These are phyloP conservation scores for Hymenochaete sp. DNA, from an alignment of 1,284 basidiomycete species.

Conservation along the genomic window DNA sequence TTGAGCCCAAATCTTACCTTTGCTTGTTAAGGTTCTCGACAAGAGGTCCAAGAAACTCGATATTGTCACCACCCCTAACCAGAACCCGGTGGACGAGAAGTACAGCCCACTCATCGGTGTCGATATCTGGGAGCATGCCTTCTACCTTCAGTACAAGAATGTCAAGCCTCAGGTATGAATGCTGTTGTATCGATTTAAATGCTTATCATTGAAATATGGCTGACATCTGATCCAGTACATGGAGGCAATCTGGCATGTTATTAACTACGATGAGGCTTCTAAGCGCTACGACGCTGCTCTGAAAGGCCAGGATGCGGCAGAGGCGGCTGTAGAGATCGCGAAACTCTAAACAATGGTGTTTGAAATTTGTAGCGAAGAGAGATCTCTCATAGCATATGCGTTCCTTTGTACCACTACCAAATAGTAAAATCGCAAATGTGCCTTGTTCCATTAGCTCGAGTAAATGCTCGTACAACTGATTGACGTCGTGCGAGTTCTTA, in stretches of 20 bases:
- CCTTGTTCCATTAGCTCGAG: too few species aligned
- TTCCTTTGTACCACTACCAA: too few species aligned
- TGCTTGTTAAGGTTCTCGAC: constrained; percentile 50
- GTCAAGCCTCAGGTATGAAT: constrained; percentile 56
- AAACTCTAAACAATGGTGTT: constrained; percentile 8
- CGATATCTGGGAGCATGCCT: constrained; percentile 82
- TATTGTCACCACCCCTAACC: constrained; percentile 76
- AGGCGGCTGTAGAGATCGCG: too few species aligned
- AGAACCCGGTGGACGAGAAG: constrained; percentile 76
- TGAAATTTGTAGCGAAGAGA: too few species aligned
- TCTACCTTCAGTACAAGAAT: constrained; percentile 74
- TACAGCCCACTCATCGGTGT: constrained; percentile 81
- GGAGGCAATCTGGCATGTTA: constrained; percentile 74
- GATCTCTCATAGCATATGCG: too few species aligned
- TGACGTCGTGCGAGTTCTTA: too few species aligned
- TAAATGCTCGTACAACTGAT: too few species aligned
- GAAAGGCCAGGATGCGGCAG: constrained; percentile 12
- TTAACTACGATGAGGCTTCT: constrained; percentile 78
- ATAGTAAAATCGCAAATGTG: too few species aligned
- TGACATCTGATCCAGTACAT: constrained; percentile 43
- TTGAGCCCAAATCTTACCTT: not conserved
- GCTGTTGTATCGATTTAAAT: constrained; percentile 5
- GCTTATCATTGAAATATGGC: constrained; percentile 2
- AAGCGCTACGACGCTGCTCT: constrained; percentile 48
- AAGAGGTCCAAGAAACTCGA: constrained; percentile 57